phyloP scores from a whole-genome alignment of 306 rosid genomes.

The Macrotyloma uniflorum region DNA sequence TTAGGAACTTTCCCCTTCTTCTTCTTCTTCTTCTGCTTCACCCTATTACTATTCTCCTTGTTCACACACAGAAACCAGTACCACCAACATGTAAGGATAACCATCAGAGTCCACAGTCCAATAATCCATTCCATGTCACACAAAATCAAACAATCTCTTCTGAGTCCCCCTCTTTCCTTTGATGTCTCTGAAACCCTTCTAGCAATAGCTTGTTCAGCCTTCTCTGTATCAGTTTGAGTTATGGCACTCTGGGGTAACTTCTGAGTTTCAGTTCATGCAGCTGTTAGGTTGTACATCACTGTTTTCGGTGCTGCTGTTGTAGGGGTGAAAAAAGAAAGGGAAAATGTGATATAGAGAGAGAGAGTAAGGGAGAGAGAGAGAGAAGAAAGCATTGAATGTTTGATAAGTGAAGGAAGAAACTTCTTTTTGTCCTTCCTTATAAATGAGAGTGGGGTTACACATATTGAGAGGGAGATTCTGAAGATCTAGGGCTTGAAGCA shows the following conservation, averaged over 20 bases:
- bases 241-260: not conserved
- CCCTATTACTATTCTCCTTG: not conserved
- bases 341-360: not conserved
- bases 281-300: not conserved
- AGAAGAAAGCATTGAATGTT: not conserved
- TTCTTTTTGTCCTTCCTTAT: slow-evolving; percentile 44
- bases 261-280: slow-evolving; percentile 54
- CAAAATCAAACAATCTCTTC: not conserved
- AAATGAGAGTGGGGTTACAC: slow-evolving; percentile 31
- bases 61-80: slow-evolving; percentile 39
- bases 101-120: slow-evolving; percentile 47
- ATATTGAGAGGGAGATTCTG: slow-evolving; percentile 51
- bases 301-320: not conserved
- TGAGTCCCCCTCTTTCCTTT: not conserved
- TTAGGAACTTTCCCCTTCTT: slow-evolving; percentile 50
- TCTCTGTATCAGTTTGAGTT: not conserved
- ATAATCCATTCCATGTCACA: slow-evolving; percentile 47
- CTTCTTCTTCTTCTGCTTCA: not conserved
- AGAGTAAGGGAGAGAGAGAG: not conserved
- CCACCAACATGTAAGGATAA: slow-evolving; percentile 34
- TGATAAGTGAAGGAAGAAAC: slow-evolving; percentile 41
- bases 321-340: not conserved
- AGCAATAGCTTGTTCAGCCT: not conserved
- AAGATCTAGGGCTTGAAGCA: slow-evolving; percentile 58
- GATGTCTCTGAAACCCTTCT: slow-evolving; percentile 16